Percentiles rank a stretch among this genome's conserved stretches.
phyloP scores from a whole-genome alignment of 345 rosid species.

The Eucalyptus virginea region DNA sequence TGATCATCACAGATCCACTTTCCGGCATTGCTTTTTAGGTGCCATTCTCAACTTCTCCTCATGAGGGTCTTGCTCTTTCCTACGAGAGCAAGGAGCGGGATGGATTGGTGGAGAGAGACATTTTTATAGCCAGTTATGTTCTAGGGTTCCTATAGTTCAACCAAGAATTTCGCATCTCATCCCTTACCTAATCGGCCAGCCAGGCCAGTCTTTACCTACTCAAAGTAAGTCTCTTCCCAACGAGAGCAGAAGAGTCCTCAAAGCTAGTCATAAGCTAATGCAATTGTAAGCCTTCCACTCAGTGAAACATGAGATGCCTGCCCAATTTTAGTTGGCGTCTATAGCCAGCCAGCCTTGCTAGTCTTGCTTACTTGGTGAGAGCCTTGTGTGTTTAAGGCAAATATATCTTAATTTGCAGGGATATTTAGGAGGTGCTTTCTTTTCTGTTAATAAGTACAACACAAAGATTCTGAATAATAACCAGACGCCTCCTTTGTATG shows the following conservation, averaged over 20 bases:
- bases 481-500: background rate
- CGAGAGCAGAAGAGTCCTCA: background rate
- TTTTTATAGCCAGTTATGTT: background rate
- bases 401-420: background rate
- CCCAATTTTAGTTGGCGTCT: background rate
- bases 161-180: background rate
- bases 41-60: background rate
- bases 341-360: background rate
- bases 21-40: background rate
- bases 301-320: background rate
- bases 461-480: background rate
- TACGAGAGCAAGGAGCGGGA: background rate
- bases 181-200: background rate
- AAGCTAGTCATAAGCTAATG: background rate
- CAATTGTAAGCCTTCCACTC: background rate
- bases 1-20: background rate
- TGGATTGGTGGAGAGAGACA: background rate
- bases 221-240: background rate
- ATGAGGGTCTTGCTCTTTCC: background rate
- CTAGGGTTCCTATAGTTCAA: background rate
- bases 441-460: background rate
- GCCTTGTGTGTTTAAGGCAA: background rate
- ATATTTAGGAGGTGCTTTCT: background rate
- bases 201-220: background rate
- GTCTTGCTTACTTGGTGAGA: background rate